Conservation (phyloP, 176 grass and related monocot genomes). For the Pontederia crassipes region DNA sequence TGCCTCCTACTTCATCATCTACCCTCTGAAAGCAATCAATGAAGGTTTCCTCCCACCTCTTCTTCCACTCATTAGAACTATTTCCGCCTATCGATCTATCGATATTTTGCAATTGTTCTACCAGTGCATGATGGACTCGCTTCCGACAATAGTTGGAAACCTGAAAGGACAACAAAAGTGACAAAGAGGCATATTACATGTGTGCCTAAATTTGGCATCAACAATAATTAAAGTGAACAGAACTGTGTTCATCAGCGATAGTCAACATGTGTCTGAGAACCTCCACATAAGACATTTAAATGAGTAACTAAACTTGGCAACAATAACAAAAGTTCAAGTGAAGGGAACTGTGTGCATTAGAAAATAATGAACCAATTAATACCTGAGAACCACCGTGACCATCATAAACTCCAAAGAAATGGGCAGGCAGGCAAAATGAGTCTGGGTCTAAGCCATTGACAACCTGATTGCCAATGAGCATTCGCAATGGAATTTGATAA, state of each 20-base stretch:
- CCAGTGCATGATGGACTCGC: background rate
- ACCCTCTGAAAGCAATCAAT: background rate
- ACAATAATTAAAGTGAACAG: no score
- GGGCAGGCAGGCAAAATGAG: slow-evolving; percentile 28
- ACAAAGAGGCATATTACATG: background rate
- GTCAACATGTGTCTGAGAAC: slow-evolving; percentile 29
- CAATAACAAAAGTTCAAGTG: no score
- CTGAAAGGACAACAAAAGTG: background rate
- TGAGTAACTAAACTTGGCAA: background rate
- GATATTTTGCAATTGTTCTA: background rate
- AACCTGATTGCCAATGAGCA: background rate
- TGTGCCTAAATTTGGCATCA: background rate
- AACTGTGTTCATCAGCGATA: background rate
- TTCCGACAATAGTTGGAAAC: slow-evolving; percentile 13
- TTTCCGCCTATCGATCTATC: background rate
- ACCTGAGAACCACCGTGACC: slow-evolving; percentile 70
- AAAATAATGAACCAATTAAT: background rate
- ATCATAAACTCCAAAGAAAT: slow-evolving; percentile 65
- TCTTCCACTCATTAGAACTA: background rate
- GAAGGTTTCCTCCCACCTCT: background rate
- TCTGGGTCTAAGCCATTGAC: background rate
- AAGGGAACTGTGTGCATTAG: no score
- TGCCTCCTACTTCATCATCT: slow-evolving; percentile 9
- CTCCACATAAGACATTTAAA: slow-evolving; percentile 15
- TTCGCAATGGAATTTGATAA: background rate